phyloP scores from a whole-genome alignment of 2,329 filamentous ascomycete genomes.

The Xylariaceae sp. region DNA sequence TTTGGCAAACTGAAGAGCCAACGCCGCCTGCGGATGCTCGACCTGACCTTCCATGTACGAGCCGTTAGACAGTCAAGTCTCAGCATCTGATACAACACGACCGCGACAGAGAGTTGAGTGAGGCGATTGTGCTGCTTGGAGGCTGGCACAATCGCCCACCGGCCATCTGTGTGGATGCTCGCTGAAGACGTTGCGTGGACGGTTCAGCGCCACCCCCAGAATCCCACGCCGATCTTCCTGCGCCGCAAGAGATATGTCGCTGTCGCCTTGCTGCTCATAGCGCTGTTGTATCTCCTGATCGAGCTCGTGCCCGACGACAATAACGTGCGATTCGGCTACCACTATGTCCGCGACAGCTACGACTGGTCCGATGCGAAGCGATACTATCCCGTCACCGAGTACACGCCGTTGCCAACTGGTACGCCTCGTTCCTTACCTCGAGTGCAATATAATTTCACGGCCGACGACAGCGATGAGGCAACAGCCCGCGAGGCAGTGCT shows the following conservation, averaged over 20 bases:
- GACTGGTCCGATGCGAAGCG: conserved; percentile 28
- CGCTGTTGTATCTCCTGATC: conserved; percentile 26
- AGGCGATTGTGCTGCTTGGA: background rate
- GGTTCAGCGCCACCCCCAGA: conserved; percentile 19
- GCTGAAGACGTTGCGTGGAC: conserved; percentile 28
- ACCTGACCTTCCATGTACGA: no score
- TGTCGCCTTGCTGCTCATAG: conserved; percentile 15
- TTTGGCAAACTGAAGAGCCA: no score
- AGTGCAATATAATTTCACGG: conserved; percentile 26
- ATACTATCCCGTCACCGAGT: conserved; percentile 24
- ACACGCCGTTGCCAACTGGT: conserved; percentile 25
- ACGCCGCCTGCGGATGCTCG: no score
- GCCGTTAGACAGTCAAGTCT: no score
- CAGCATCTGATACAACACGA: background rate
- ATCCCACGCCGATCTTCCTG: conserved; percentile 23
- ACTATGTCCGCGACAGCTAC: conserved; percentile 26
- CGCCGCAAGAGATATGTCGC: conserved; percentile 24
- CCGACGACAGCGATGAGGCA: conserved; percentile 24
- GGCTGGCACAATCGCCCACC: background rate
- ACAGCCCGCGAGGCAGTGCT: conserved; percentile 24
- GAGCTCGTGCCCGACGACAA: conserved; percentile 23
- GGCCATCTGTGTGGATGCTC: conserved; percentile 21
- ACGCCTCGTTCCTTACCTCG: conserved; percentile 22
- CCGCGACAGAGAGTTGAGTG: background rate
- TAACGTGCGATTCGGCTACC: conserved; percentile 25